Evolutionary conservation across 805 yeast species (phyloP), one percentile per base, ranked within the genome.

Genomic region (Wickerhamomyces kurtzmanii): DNA sequence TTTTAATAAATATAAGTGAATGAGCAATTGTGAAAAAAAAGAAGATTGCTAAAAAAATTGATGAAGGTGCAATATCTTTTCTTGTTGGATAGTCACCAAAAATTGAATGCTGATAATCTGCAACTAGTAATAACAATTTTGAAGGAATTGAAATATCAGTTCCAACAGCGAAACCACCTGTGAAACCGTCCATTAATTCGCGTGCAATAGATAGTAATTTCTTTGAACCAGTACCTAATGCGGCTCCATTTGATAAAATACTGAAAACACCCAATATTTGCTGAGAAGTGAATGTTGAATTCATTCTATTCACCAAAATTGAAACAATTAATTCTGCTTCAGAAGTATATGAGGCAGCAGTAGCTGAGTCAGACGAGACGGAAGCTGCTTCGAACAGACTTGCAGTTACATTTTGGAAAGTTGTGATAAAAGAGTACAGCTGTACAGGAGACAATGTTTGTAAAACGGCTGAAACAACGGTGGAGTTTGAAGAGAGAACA

Each of bases 21-120:
- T 75, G 75, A 1, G 59, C 58, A 2, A 71, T 16, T 21, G 59
- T 45, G 26, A 78, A 42, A 8, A 76, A 30, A 10, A 58, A 51
- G 40, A 74, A 79, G 5, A 69, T 53, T 1, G 67, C 80, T 11
- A 65, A 46, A 39, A 78, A 75, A 2, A 79, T 48, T 4, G 70
- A 70, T 36, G 68, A 57, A 14, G 85, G 85, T 4, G 71, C 83
- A 14, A 60, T 47, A 50, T 80, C 89, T 8, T 42, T 42, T 15
- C 29, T 24, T 20, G 39, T 41, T 10, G 85, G 83, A 43, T 77
- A 79, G 14, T 68, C 70, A 14, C 87, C 87, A 51, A 76, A 77
- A 27, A 74, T 53, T 10, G 69, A 58, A 26, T 60, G 65, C 45
- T 71, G 75, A 27, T 38, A 39, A n/a, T 26, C 39, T 24, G 30